Evolutionary conservation across 2,329 filamentous ascomycete genomes (phyloP).

Genomic region (Colletotrichum lindemuthianum): DNA sequence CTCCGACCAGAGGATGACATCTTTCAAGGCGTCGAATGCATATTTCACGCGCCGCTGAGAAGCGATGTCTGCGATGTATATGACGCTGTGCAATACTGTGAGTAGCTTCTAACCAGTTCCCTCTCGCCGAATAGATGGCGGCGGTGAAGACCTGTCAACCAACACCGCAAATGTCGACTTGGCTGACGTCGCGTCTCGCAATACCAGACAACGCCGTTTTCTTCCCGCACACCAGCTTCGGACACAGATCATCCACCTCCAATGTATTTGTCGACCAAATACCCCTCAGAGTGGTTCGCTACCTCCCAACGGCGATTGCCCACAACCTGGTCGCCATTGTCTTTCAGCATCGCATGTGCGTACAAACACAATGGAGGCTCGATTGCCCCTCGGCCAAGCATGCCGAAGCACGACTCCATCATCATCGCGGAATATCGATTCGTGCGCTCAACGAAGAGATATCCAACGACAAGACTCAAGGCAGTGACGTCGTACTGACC

Average conservation of each 20-base stretch:
- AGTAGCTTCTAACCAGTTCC: neutral
- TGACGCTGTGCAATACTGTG: slow-evolving; percentile 36
- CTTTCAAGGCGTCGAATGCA: neutral
- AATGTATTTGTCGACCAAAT: slow-evolving; percentile 42
- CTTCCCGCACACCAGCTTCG: slow-evolving; percentile 37
- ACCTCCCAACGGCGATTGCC: slow-evolving; percentile 17
- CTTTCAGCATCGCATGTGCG: slow-evolving; percentile 29
- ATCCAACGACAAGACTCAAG: slow-evolving; percentile 22
- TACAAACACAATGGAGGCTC: slow-evolving; percentile 25
- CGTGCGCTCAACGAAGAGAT: slow-evolving; percentile 34
- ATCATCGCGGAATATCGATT: slow-evolving; percentile 34
- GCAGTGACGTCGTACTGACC: slow-evolving; percentile 26
- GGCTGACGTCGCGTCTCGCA: neutral
- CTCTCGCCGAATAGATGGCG: too few relatives aligned
- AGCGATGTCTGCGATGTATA: slow-evolving; percentile 31
- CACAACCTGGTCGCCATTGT: slow-evolving; percentile 30
- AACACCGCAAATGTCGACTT: too few relatives aligned
- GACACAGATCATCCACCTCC: slow-evolving; percentile 32
- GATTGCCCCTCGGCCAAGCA: slow-evolving; percentile 19
- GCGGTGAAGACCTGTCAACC: too few relatives aligned
- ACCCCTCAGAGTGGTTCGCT: slow-evolving; percentile 32
- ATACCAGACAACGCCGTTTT: slow-evolving; percentile 35
- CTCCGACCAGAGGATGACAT: neutral
- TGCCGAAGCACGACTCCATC: slow-evolving; percentile 28
- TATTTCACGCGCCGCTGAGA: slow-evolving; percentile 21